A percentile compares a stretch with the other conserved stretches of the same genome.
Conservation (phyloP, 805 yeast species). For the Nakazawaea anatomiae region DNA sequence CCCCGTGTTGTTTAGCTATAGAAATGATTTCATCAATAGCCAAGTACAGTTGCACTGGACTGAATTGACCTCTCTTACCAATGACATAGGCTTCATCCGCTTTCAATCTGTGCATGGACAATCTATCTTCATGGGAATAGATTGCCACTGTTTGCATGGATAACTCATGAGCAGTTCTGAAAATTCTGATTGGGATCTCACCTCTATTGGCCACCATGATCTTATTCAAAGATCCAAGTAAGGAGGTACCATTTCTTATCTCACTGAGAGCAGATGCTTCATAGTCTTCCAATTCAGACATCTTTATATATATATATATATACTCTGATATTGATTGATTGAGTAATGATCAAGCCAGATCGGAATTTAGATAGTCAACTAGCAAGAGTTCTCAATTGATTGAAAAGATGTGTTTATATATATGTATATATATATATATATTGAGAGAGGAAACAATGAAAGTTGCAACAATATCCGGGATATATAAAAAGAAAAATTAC, state of each 20-base stretch:
- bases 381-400: no score
- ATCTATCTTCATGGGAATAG: conserved; percentile 91
- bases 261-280: conserved; percentile 15
- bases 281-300: conserved; percentile 10
- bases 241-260: conserved; percentile 35
- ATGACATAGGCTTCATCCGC: conserved; percentile 92
- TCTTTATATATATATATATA: neutral
- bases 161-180: conserved; percentile 95
- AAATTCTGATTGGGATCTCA: conserved; percentile 82
- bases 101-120: conserved; percentile 91
- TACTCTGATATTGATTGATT: no score
- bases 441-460: no score
- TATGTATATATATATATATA: no score
- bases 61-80: conserved; percentile 81
- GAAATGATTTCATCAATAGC: conserved; percentile 91
- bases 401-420: no score
- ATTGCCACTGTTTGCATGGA: conserved; percentile 97
- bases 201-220: conserved; percentile 82
- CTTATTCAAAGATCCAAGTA: conserved; percentile 49
- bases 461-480: no score
- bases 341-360: no score
- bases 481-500: no score
- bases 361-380: no score
- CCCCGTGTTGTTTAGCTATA: conserved; percentile 74
- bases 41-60: conserved; percentile 94